These are phyloP conservation scores for Penstemon eatonii DNA, from an alignment of 257 asterid species.

Conservation along the genomic window DNA sequence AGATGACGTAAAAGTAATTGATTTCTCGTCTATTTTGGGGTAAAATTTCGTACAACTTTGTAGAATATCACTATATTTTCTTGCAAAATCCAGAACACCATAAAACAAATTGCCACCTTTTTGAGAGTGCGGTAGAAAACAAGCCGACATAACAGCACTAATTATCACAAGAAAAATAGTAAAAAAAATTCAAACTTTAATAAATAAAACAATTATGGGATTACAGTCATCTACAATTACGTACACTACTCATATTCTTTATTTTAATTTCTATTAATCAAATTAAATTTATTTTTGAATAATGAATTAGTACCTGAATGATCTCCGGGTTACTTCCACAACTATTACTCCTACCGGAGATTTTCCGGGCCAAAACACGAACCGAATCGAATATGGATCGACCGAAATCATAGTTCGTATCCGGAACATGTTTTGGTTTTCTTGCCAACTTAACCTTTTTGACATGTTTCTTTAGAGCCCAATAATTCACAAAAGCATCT, in stretches of 20 bases:
- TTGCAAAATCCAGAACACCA: conserved; percentile 5
- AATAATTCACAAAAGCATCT: conserved; percentile 71
- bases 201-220: background rate
- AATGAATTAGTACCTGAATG: conserved; percentile 39
- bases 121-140: conserved; percentile 7
- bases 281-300: background rate
- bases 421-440: conserved; percentile 35
- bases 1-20: conserved; percentile 16
- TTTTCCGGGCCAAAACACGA: conserved; percentile 23
- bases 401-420: conserved; percentile 42
- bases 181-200: background rate
- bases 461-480: conserved; percentile 72
- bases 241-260: too few species aligned
- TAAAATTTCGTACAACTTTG: background rate
- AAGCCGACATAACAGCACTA: background rate
- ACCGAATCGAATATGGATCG: conserved; percentile 57
- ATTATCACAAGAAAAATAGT: background rate
- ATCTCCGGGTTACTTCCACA: conserved; percentile 26
- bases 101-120: conserved; percentile 30
- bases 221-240: too few species aligned
- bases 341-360: conserved; percentile 18
- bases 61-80: background rate
- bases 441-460: conserved; percentile 58
- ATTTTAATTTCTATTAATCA: too few species aligned
- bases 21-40: conserved; percentile 16